Evolutionary conservation across 2,329 filamentous ascomycete species (phyloP), one percentile per base, ranked within the genome.

Genomic region (Aspergillus tanneri): DNA sequence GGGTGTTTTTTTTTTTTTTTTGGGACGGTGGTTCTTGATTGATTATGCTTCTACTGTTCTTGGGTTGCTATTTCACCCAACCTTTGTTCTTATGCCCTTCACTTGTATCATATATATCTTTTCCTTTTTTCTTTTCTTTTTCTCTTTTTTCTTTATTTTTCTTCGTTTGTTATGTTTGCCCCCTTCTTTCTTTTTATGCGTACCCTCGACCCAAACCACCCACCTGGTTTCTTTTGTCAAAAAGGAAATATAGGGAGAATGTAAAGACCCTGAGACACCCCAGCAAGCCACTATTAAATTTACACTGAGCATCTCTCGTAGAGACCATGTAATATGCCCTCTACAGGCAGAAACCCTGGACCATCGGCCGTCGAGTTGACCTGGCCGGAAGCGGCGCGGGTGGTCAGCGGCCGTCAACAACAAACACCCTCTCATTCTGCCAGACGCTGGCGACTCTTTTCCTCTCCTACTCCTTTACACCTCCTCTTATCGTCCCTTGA

Each of bases 41-140:
- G 11, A 23, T 45, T 41, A 18, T 45, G 35, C 49, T 3, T 36
- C 16, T 18, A n/a, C 12, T 35, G 5, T 24, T 22, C 40, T 40
- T 30, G 21, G 10, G 42, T 32, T 34, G 8, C 28, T 34, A 49
- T 47, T 49, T 37, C 23, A 14, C 35, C 36, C 30, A 14, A 35
- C 45, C 38, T 37, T 42, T 47, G 34, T 50, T 35, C 22, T 41
- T 47, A 43, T 41, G 35, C 38, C 35, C 25, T 47, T 44, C 43
- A 32, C 30, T n/a, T 58, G 56, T 58, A 58, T 43, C 39, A 56
- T 57, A 55, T 52, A 52, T 38, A 46, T 47, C 43, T 49, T 50
- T 43, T 42, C 46, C 23, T 43, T 53, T 34, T 39, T 35, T 47
- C 23, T 37, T 47, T 34, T 47, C 22, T 44, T 54, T 46, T 46